phyloP scores from a whole-genome alignment of 1,284 basidiomycete species.

The Ganoderma lucidum region DNA sequence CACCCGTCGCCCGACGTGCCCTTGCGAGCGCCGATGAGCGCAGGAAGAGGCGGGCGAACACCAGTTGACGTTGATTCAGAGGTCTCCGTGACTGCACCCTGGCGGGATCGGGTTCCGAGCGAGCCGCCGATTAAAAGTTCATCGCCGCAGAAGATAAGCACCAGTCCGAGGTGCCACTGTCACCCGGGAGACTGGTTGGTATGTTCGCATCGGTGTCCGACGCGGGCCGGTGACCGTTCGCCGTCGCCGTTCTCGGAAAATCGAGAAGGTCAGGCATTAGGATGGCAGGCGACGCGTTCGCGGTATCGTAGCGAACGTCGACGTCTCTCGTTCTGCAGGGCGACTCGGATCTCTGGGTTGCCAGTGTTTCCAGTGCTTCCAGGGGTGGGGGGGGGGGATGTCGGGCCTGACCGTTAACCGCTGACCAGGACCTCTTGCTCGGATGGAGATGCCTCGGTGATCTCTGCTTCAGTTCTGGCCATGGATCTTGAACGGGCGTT shows the following conservation, averaged over 20 bases:
- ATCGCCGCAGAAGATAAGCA: not conserved
- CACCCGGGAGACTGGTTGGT: not conserved
- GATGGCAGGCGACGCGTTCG: not conserved
- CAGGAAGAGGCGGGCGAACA: not conserved
- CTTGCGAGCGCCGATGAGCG: not conserved
- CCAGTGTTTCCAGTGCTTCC: not conserved
- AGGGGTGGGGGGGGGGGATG: not conserved
- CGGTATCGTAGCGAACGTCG: not conserved
- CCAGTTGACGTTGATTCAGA: not conserved
- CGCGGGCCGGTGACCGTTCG: no score
- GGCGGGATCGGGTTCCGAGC: not conserved
- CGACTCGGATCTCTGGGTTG: not conserved
- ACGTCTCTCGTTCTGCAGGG: not conserved
- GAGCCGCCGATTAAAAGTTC: not conserved
- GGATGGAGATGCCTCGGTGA: not conserved
- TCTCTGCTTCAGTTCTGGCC: not conserved
- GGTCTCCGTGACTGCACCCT: no score
- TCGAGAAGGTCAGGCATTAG: not conserved
- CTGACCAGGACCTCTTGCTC: not conserved
- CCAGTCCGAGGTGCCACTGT: not conserved
- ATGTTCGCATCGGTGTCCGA: not conserved
- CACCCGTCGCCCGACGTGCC: not conserved
- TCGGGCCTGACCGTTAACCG: not conserved
- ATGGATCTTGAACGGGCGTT: not conserved
- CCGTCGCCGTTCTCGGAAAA: not conserved